phyloP scores from a whole-genome alignment of 306 rosid species.

The Neltuma alba region DNA sequence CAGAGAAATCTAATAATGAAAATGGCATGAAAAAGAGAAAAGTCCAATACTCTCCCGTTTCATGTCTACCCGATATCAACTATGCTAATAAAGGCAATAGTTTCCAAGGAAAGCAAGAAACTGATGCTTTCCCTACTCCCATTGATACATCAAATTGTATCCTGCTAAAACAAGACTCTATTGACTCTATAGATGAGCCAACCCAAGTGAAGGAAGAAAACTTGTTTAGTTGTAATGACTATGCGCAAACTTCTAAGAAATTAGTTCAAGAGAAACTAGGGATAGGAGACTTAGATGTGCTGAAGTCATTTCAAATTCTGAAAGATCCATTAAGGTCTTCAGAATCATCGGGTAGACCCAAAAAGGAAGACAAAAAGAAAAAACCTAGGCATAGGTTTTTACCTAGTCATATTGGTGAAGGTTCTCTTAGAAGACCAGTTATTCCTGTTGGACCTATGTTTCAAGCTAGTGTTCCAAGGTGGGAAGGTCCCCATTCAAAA shows the following conservation, averaged over 20 bases:
- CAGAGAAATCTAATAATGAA: constrained; percentile 1
- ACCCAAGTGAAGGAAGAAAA: not conserved
- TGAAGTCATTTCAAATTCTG: not conserved
- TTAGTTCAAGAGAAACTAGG: constrained; percentile 11
- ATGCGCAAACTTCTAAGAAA: not conserved
- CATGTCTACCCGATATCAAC: not conserved
- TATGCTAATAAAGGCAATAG: not conserved
- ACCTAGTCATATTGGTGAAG: no score
- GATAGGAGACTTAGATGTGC: not conserved
- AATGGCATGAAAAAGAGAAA: constrained; percentile 5
- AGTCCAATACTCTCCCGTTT: constrained; percentile 3
- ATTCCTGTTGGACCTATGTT: no score
- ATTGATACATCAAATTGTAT: constrained; percentile 16
- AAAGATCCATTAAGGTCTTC: no score
- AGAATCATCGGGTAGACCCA: no score
- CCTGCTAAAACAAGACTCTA: not conserved
- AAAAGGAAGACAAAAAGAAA: no score
- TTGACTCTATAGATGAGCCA: constrained; percentile 20
- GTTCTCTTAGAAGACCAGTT: no score
- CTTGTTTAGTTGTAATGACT: constrained; percentile 3
- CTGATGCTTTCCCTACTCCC: constrained; percentile 3
- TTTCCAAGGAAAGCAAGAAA: constrained; percentile 5
- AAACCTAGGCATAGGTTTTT: no score
- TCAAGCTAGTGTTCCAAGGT: not conserved
- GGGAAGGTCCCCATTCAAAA: not conserved